These are phyloP conservation scores for Colletotrichum somersetense DNA, from an alignment of 2,329 filamentous ascomycete genomes.

Conservation along the genomic window DNA sequence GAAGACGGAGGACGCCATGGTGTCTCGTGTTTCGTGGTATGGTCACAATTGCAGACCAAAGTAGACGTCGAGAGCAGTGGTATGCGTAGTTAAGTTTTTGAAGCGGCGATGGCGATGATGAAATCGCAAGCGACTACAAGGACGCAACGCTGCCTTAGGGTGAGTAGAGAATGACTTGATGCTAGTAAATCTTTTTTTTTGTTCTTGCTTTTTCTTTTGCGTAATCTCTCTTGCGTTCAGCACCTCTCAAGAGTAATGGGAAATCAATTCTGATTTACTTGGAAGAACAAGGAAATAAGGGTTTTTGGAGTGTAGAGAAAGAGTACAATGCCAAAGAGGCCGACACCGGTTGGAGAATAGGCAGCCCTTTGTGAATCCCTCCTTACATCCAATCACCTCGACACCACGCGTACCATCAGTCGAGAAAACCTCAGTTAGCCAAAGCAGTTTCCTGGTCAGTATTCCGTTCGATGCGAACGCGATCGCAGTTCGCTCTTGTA, in stretches of 20 bases:
- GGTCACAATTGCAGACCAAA: slow-evolving; percentile 28
- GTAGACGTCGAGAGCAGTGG: slow-evolving; percentile 21
- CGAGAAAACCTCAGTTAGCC: slow-evolving; percentile 39
- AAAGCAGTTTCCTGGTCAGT: slow-evolving; percentile 34
- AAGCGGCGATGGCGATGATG: slow-evolving; percentile 18
- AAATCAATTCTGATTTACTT: slow-evolving; percentile 68
- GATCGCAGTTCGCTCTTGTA: not conserved
- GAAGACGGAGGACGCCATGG: slow-evolving; percentile 96
- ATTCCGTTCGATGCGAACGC: slow-evolving; percentile 2
- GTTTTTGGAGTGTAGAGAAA: slow-evolving; percentile 42
- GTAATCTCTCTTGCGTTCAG: slow-evolving; percentile 47
- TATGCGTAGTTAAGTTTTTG: slow-evolving; percentile 11
- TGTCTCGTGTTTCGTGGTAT: slow-evolving; percentile 48
- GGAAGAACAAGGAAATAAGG: slow-evolving; percentile 45
- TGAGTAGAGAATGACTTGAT: slow-evolving; percentile 41
- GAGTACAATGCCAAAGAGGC: slow-evolving; percentile 46
- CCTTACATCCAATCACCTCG: slow-evolving; percentile 43
- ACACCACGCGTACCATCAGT: slow-evolving; percentile 43
- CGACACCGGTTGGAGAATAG: slow-evolving; percentile 42
- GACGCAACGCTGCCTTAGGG: slow-evolving; percentile 29
- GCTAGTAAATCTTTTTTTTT: slow-evolving; percentile 47
- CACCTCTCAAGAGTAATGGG: slow-evolving; percentile 51
- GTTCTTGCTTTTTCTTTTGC: slow-evolving; percentile 33
- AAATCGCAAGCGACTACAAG: slow-evolving; percentile 32
- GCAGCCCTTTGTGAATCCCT: slow-evolving; percentile 44